These are phyloP conservation scores for Lodderomyces orthopsilosis DNA, from an alignment of 1,139 yeast genomes.

Conservation along the genomic window DNA sequence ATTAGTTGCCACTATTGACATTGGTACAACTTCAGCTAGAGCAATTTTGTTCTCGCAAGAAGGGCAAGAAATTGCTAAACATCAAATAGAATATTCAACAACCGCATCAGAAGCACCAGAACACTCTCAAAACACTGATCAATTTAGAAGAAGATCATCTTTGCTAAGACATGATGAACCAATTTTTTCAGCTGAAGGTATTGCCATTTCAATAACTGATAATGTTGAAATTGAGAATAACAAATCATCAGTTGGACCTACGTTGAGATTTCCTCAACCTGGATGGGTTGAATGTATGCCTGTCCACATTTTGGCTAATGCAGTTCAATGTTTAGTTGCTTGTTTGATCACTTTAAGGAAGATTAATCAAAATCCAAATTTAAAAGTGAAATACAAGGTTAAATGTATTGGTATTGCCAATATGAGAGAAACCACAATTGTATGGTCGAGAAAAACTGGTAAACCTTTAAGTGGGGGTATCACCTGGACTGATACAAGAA, in stretches of 20 bases:
- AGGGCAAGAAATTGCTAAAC: slow-evolving; percentile 79
- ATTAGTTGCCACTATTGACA: slow-evolving; percentile 73
- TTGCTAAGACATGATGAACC: slow-evolving; percentile 52
- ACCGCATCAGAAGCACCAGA: slow-evolving; percentile 58
- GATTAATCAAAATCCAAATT: slow-evolving; percentile 51
- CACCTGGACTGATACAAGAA: slow-evolving; percentile 95
- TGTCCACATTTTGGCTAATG: slow-evolving; percentile 75
- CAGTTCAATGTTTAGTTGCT: slow-evolving; percentile 71
- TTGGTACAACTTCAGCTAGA: slow-evolving; percentile 94
- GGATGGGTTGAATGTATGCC: slow-evolving; percentile 98
- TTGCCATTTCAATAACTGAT: slow-evolving; percentile 58
- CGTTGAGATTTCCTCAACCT: slow-evolving; percentile 70
- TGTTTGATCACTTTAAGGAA: slow-evolving; percentile 58
- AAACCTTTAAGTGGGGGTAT: slow-evolving; percentile 82
- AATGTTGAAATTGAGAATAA: slow-evolving; percentile 63
- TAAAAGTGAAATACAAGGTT: slow-evolving; percentile 52
- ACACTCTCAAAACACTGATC: slow-evolving; percentile 45
- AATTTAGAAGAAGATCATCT: slow-evolving; percentile 50
- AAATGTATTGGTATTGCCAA: slow-evolving; percentile 82
- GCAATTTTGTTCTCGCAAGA: slow-evolving; percentile 73
- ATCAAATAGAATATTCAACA: slow-evolving; percentile 87
- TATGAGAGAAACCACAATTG: slow-evolving; percentile 92
- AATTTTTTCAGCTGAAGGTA: slow-evolving; percentile 72
- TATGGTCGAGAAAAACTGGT: slow-evolving; percentile 87
- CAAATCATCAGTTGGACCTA: slow-evolving; percentile 58